Base-by-base conservation (phyloP, 2,329 filamentous ascomycete genomes). In the Colletotrichum sp. region DNA sequence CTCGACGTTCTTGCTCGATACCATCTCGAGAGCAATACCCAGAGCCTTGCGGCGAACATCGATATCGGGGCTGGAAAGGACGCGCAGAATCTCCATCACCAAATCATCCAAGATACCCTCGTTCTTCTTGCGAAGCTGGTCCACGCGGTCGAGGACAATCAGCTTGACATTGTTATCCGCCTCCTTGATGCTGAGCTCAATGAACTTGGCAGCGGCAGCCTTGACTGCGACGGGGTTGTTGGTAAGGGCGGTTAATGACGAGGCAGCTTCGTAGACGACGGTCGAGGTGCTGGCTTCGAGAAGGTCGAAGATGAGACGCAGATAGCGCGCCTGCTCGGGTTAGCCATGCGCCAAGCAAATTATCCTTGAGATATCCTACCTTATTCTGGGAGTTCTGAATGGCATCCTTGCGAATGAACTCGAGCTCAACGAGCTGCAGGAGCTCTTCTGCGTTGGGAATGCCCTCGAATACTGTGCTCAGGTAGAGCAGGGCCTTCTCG, bases 121-220 rank as follows among this genome's bases (percentile, higher is more conserved):
- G 80, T 98, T 97, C 85, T 95, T 95, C 83, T 94, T 93, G 80
- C 96, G 91, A 77, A 98, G 86, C 81, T 96, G 93, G 81, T 98
- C 94, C 48, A 99, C 97, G 61, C 96, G 94, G 82, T 98, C 97
- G 58, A 99, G 90, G 25, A 99, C 97, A 80, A 99, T 99, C 61
- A 99, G 93, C 88, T 99, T 99, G 78, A 99, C 97, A 83, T 99
- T 99, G 89, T 99, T 99, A 85, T 99, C 97, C 1, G 97, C 94
- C 86, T 98, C 97, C 87, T 98, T 98, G 84, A 99, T 98, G 83
- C 94, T 96, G 10, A 99, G 89, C 85, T 99, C 97, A 78, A 98
- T 98, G 84, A 99, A 97, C 83, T 99, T 99, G 80, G 92, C 91
- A 16, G 97, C 97, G 12, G 97, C 97, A 30, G 97, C 97, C 87